These are phyloP conservation scores for Macrophomina tecta DNA, from an alignment of 2,329 filamentous ascomycete species.

Conservation along the genomic window DNA sequence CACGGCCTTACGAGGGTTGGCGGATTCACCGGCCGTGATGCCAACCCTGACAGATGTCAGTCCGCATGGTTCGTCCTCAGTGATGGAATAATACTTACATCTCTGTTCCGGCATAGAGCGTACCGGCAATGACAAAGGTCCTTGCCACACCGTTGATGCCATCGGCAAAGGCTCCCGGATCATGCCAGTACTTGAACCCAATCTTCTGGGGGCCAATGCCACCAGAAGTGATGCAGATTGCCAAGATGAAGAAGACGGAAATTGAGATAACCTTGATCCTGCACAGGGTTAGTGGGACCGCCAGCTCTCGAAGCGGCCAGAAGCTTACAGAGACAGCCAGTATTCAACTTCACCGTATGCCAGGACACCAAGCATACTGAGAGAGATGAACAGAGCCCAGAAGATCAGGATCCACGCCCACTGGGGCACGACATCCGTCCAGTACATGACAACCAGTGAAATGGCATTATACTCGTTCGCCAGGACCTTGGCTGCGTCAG, in stretches of 20 bases:
- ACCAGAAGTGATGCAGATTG: slow-evolving; percentile 31
- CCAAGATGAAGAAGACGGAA: slow-evolving; percentile 32
- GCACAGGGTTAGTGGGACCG: not conserved
- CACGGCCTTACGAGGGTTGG: slow-evolving; percentile 69
- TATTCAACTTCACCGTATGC: slow-evolving; percentile 62
- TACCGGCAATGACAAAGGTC: slow-evolving; percentile 32
- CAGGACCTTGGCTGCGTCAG: slow-evolving; percentile 35
- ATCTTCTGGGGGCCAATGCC: slow-evolving; percentile 32
- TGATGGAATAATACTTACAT: slow-evolving; percentile 22
- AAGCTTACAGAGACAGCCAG: slow-evolving; percentile 37
- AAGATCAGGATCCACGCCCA: slow-evolving; percentile 57
- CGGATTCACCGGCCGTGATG: slow-evolving; percentile 64
- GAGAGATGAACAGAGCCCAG: slow-evolving; percentile 51
- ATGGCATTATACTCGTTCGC: slow-evolving; percentile 54
- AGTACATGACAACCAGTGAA: slow-evolving; percentile 51
- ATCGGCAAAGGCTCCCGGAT: slow-evolving; percentile 34
- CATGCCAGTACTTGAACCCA: slow-evolving; percentile 45
- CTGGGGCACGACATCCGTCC: slow-evolving; percentile 51
- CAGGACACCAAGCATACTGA: slow-evolving; percentile 50
- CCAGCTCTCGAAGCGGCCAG: slow-evolving; percentile 28
- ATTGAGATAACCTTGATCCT: slow-evolving; percentile 32
- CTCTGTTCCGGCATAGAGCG: slow-evolving; percentile 33
- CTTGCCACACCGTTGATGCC: slow-evolving; percentile 32
- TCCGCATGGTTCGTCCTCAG: not conserved
- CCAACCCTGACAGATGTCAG: slow-evolving; percentile 33